Conservation (phyloP, 306 rosid genomes). For the Arachis hypogaea region DNA sequence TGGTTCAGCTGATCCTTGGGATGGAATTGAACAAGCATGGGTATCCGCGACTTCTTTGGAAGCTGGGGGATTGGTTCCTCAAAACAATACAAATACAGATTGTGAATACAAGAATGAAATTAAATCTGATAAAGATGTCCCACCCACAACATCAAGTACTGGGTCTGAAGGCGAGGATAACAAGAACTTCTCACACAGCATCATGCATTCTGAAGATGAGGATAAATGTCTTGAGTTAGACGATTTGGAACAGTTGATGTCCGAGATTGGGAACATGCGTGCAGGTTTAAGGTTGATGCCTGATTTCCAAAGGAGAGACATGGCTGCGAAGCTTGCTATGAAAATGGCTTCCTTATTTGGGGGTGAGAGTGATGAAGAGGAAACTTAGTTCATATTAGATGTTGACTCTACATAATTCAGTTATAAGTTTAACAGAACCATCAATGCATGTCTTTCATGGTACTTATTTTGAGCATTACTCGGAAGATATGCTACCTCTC, state of each 20-base stretch:
- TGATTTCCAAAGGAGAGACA: conserved; percentile 85
- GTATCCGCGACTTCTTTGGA: conserved; percentile 56
- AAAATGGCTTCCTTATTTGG: conserved; percentile 89
- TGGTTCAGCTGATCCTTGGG: conserved; percentile 76
- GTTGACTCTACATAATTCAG: conserved; percentile 13
- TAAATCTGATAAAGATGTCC: conserved; percentile 38
- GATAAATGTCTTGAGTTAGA: conserved; percentile 58
- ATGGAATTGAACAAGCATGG: conserved; percentile 67
- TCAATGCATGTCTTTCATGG: neutral
- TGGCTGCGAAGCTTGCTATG: conserved; percentile 85
- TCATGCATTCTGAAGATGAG: conserved; percentile 43
- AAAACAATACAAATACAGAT: conserved; percentile 28
- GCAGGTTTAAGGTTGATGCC: conserved; percentile 84
- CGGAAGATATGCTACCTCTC: conserved; percentile 26
- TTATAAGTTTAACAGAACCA: neutral
- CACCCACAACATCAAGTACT: conserved; percentile 49
- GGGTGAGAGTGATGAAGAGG: conserved; percentile 76
- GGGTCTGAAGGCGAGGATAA: conserved; percentile 40
- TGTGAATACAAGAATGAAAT: conserved; percentile 39
- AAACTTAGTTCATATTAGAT: conserved; percentile 38
- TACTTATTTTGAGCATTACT: neutral
- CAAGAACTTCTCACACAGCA: conserved; percentile 35
- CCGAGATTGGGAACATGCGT: conserved; percentile 85
- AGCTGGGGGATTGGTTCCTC: conserved; percentile 43
- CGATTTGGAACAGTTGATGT: conserved; percentile 86